phyloP scores from a whole-genome alignment of 2,329 filamentous ascomycete species.

The Trichoderma sp. region DNA sequence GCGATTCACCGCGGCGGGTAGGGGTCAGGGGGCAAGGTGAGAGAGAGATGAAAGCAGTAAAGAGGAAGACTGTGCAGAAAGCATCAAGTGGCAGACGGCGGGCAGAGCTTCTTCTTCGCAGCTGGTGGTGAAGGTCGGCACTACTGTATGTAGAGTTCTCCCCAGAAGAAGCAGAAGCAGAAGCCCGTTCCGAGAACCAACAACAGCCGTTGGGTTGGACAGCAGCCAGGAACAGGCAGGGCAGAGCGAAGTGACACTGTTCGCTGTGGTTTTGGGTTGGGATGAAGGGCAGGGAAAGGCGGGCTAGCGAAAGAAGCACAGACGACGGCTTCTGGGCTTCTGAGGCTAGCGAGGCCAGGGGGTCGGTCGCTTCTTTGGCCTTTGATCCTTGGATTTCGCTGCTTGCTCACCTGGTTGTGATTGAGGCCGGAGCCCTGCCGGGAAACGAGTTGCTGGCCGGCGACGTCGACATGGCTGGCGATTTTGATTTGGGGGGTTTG shows the following conservation, averaged over 20 bases:
- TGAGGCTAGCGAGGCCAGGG: conserved; percentile 10
- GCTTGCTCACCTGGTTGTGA: conserved; percentile 16
- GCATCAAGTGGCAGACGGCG: background rate
- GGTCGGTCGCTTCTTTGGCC: background rate
- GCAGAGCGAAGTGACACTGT: background rate
- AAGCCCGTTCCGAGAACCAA: background rate
- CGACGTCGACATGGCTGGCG: conserved; percentile 20
- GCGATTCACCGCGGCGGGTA: conserved; percentile 19
- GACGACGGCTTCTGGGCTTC: conserved; percentile 15
- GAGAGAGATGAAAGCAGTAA: conserved; percentile 4
- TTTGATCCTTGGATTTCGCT: background rate
- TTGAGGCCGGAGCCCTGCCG: conserved; percentile 8
- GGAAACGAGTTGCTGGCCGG: conserved; percentile 7
- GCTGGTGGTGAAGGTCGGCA: background rate
- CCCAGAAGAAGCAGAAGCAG: background rate
- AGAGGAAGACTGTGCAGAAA: background rate
- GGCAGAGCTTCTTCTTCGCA: conserved; percentile 2
- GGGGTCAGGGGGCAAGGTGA: conserved; percentile 19
- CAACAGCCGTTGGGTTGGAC: background rate
- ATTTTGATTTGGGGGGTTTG: conserved; percentile 9
- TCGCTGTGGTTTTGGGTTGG: background rate
- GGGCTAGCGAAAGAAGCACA: conserved; percentile 19
- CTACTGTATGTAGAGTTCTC: background rate
- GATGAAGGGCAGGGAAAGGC: conserved; percentile 19
- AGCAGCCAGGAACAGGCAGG: too few species aligned